Conservation (phyloP, 169 alveolate genomes). For the Cryptosporidium tyzzeri region DNA sequence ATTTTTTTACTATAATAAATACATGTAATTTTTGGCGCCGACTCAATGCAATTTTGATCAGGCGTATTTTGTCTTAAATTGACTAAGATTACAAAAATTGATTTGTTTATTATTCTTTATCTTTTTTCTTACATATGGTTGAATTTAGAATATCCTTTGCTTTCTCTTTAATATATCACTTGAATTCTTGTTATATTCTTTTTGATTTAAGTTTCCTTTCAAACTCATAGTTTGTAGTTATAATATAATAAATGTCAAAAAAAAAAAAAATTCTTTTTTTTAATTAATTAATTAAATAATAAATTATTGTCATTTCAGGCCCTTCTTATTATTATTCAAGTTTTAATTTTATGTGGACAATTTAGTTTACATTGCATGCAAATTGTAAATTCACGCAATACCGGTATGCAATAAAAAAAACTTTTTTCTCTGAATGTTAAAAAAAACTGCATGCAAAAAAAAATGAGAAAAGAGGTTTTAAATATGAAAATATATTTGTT, state of each 20-base stretch:
- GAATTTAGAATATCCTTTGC: too few relatives aligned
- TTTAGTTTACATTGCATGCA: not conserved
- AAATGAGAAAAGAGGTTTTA: not conserved
- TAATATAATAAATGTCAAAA: too few relatives aligned
- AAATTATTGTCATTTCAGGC: too few relatives aligned
- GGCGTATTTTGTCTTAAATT: not conserved
- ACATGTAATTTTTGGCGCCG: constrained; percentile 5
- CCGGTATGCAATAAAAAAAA: not conserved
- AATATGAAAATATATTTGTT: not conserved
- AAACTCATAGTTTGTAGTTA: too few relatives aligned
- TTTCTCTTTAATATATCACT: too few relatives aligned
- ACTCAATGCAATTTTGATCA: not conserved
- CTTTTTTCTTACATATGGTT: not conserved
- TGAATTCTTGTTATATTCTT: too few relatives aligned
- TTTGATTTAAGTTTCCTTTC: too few relatives aligned
- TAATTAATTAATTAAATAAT: too few relatives aligned
- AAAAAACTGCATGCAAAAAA: not conserved
- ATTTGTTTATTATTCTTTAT: too few relatives aligned
- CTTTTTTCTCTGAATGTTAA: not conserved
- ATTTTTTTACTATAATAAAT: not conserved
- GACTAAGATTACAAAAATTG: not conserved
- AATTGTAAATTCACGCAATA: not conserved
- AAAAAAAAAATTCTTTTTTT: too few relatives aligned
- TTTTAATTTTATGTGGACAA: not conserved
- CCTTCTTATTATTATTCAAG: too few relatives aligned